Percentiles rank a stretch among this genome's conserved stretches.
Evolutionary conservation across 495 filamentous ascomycete genomes (phyloP).

Genomic region (Lasiosphaeria ovina): DNA sequence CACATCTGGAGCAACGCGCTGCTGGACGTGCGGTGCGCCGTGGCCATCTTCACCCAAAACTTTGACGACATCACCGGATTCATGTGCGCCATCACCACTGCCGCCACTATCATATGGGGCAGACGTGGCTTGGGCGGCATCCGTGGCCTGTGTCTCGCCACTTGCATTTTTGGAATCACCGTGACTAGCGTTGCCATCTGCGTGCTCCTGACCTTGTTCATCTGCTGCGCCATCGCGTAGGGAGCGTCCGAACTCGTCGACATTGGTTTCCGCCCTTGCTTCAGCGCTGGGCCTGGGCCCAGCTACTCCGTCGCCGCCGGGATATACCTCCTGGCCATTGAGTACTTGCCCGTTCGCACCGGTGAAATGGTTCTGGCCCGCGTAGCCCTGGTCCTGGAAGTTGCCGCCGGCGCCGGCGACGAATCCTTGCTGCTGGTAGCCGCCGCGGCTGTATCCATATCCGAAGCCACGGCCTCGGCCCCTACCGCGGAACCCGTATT

Average conservation of each 20-base stretch:
- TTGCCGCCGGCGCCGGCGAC: conserved; percentile 19
- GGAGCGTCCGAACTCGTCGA: conserved; percentile 56
- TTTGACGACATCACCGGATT: conserved; percentile 3
- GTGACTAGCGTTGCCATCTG: conserved; percentile 17
- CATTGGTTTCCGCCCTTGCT: conserved; percentile 29
- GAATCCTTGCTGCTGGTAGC: conserved; percentile 32
- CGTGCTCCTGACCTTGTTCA: conserved; percentile 27
- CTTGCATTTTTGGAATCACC: conserved; percentile 7
- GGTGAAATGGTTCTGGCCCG: conserved; percentile 13
- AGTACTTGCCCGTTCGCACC: conserved; percentile 17
- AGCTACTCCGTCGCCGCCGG: conserved; percentile 16
- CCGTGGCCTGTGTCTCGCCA: conserved; percentile 5
- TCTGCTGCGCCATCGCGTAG: conserved; percentile 36
- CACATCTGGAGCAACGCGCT: conserved; percentile 39
- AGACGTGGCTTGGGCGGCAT: conserved; percentile 7
- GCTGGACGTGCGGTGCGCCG: conserved; percentile 1
- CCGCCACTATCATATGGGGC: no score
- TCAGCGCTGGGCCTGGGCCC: neutral
- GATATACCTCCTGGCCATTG: conserved; percentile 14
- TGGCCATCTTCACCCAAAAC: neutral
- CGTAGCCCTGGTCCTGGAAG: conserved; percentile 30
- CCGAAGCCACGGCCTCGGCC: conserved; percentile 66
- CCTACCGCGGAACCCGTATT: conserved; percentile 55
- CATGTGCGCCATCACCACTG: conserved; percentile 1
- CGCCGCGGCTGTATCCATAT: conserved; percentile 45